Base-by-base conservation (phyloP, 192 early-diverging fungal species). In the Coemansia brasiliensis region DNA sequence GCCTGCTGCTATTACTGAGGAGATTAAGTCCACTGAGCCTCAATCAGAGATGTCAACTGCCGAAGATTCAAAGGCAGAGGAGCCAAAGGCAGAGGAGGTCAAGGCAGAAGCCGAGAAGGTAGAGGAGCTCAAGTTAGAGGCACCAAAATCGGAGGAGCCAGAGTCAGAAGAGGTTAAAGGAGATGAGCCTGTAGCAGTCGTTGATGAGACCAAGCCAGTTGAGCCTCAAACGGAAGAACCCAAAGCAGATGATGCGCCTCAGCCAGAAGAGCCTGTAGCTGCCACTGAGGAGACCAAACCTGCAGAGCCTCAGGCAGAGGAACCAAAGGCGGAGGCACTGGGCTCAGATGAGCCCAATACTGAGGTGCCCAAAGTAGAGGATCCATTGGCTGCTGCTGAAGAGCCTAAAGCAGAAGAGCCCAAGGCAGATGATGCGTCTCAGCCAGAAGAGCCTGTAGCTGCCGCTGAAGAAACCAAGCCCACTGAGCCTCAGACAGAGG, bases 401-500 rank as follows among this genome's bases (percentile, higher is more conserved):
- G 61, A 62, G 60, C 26, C 41, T 1, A 17, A 12, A 10, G 43
- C 12, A 24, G 51, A 35, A 24, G 40, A 45, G 44, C 10, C 15
- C 18, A 25, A 25, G 25, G 8, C 45, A 15, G 45, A 48, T 5
- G 45, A 48, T 16, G 9, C 8, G 5, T 13, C 42, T n/a, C n/a
- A 10, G 44, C 24, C 24, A 20, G 24, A 48, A 24, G 45, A 48
- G 24, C 45, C 20, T 17, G 12, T 25, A 22, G 2, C 17, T 4
- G 42, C 6, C 26, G 16, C 12, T 39, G 40, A 25, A 27, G 41
- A 21, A 2, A 2, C 37, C 32, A 41, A 12, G 10, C 1, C n/a
- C 11, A 24, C 22, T 6, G 51, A 27, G 12, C 20, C 51, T 29
- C 16, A 27, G 29, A 6, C 17, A 3, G 27, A 35, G 4, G 62